Percentiles rank a stretch among this genome's conserved stretches.
phyloP scores from a whole-genome alignment of 192 early-diverging fungal species.

The Podila epicladia region DNA sequence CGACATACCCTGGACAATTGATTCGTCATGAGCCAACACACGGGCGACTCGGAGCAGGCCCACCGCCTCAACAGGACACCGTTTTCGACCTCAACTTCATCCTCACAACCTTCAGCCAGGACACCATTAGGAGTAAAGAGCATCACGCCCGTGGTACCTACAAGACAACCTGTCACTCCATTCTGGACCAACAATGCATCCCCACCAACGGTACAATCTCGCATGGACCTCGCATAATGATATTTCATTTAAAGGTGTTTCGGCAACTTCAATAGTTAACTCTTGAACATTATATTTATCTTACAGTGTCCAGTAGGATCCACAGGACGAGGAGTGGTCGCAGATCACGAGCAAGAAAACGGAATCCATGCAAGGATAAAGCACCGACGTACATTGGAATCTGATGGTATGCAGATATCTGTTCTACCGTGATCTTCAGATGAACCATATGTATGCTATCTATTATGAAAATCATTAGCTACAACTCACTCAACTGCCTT shows the following conservation, averaged over 20 bases:
- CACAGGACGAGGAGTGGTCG: not conserved
- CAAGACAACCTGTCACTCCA: not conserved
- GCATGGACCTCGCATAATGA: too few species aligned
- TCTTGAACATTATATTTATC: not conserved
- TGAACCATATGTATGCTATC: not conserved
- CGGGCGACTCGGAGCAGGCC: constrained; percentile 20
- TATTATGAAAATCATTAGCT: too few species aligned
- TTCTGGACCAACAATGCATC: not conserved
- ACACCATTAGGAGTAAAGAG: constrained; percentile 31
- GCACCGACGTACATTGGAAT: not conserved
- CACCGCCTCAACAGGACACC: constrained; percentile 31
- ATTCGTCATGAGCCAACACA: constrained; percentile 23
- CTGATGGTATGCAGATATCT: not conserved
- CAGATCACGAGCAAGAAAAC: not conserved
- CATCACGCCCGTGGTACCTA: not conserved
- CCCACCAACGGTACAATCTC: not conserved
- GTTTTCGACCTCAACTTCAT: not conserved
- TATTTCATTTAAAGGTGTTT: too few species aligned
- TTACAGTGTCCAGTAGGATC: not conserved
- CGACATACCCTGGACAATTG: not conserved
- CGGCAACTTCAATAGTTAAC: too few species aligned
- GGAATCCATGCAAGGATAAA: not conserved
- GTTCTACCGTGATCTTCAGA: too few species aligned
- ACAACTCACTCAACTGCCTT: too few species aligned
- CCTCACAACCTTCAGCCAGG: constrained; percentile 9